Conservation (phyloP, 495 filamentous ascomycete genomes). For the Hypomontagnella monticulosa region DNA sequence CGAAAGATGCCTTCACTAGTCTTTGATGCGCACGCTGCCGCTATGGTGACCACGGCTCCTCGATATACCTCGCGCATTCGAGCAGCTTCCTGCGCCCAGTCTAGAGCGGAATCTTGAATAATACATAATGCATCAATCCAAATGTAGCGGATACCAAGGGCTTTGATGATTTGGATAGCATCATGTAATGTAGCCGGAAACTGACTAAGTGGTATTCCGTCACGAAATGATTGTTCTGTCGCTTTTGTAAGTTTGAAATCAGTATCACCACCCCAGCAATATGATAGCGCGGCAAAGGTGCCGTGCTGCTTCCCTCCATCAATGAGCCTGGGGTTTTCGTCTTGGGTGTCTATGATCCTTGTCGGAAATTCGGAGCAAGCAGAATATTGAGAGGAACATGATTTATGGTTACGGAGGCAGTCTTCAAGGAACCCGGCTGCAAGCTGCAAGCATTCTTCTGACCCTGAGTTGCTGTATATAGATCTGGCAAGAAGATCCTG, state of each 20-base stretch:
- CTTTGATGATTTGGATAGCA: background rate
- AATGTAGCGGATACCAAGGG: conserved; percentile 5
- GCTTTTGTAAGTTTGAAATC: background rate
- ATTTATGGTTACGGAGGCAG: conserved; percentile 35
- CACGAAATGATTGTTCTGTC: conserved; percentile 1
- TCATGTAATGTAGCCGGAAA: conserved; percentile 2
- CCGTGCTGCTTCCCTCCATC: conserved; percentile 24
- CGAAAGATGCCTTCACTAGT: conserved; percentile 42
- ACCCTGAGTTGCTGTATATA: conserved; percentile 34
- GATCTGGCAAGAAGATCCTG: conserved; percentile 28
- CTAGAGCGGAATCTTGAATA: conserved; percentile 16
- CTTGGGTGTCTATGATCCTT: conserved; percentile 37
- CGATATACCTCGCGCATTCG: conserved; percentile 47
- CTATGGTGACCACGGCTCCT: conserved; percentile 41
- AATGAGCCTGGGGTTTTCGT: conserved; percentile 30
- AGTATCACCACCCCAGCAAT: conserved; percentile 9
- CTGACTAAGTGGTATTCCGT: background rate
- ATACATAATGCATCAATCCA: conserved; percentile 12
- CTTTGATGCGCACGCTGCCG: conserved; percentile 43
- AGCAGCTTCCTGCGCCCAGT: conserved; percentile 43
- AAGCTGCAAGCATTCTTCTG: conserved; percentile 28
- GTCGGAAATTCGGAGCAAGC: conserved; percentile 30
- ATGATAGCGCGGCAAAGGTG: conserved; percentile 15
- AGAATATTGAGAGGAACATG: conserved; percentile 21
- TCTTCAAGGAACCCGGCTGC: conserved; percentile 22